phyloP scores from a whole-genome alignment of 2,329 filamentous ascomycete genomes.

The Exutisphaerella laricina region DNA sequence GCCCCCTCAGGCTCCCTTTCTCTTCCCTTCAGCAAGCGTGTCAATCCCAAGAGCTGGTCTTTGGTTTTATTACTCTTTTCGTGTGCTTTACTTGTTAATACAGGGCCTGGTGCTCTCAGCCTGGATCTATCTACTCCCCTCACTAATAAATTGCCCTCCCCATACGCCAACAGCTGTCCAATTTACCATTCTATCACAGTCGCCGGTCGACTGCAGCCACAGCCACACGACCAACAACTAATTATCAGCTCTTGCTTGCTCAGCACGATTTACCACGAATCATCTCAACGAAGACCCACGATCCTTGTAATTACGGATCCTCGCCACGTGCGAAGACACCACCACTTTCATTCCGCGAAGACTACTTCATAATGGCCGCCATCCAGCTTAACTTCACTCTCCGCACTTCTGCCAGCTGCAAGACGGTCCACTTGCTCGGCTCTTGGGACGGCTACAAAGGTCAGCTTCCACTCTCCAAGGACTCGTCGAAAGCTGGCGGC shows the following conservation, averaged over 20 bases:
- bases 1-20: constrained; percentile 18
- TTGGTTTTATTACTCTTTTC: constrained; percentile 36
- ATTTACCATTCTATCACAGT: constrained; percentile 25
- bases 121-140: constrained; percentile 23
- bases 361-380: constrained; percentile 60
- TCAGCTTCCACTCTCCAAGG: constrained; percentile 90
- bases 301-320: constrained; percentile 14
- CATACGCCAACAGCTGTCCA: constrained; percentile 25
- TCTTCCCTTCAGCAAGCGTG: constrained; percentile 47
- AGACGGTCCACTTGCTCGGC: constrained; percentile 94
- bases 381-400: constrained; percentile 94
- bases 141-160: constrained; percentile 23
- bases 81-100: constrained; percentile 37
- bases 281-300: constrained; percentile 17
- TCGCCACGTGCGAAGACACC: constrained; percentile 16
- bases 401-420: constrained; percentile 91
- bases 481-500: constrained; percentile 73
- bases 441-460: constrained; percentile 97
- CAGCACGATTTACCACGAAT: constrained; percentile 31
- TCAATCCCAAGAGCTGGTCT: constrained; percentile 47
- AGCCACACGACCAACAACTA: constrained; percentile 30
- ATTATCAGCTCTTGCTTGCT: constrained; percentile 47
- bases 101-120: constrained; percentile 44
- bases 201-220: constrained; percentile 31
- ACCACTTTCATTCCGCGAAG: constrained; percentile 20